phyloP scores from a whole-genome alignment of 1,284 basidiomycete genomes.

The Sphaerobolus stellatus region DNA sequence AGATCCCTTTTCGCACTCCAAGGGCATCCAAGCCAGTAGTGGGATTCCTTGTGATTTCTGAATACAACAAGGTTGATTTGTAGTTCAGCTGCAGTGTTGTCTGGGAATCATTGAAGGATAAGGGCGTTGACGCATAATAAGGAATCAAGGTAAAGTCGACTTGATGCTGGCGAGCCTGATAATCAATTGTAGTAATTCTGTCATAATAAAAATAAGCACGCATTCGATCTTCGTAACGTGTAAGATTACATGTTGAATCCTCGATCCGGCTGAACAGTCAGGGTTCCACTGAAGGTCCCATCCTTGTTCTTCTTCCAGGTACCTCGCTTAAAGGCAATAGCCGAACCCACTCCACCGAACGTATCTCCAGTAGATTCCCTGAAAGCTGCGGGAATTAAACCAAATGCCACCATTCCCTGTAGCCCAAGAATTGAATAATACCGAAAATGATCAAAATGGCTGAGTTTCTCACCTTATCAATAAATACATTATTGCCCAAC shows the following conservation, averaged over 20 bases:
- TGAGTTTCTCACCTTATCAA: background rate
- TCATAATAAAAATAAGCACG: background rate
- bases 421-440: background rate
- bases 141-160: slow-evolving; percentile 60
- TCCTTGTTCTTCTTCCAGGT: slow-evolving; percentile 31
- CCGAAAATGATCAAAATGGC: background rate
- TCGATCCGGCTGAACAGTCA: slow-evolving; percentile 54
- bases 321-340: slow-evolving; percentile 38
- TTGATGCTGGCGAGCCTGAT: slow-evolving; percentile 55
- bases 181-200: slow-evolving; percentile 56
- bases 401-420: slow-evolving; percentile 43
- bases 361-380: slow-evolving; percentile 43
- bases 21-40: slow-evolving; percentile 65
- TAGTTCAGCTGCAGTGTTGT: slow-evolving; percentile 57
- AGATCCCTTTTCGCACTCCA: slow-evolving; percentile 41
- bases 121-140: slow-evolving; percentile 47
- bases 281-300: slow-evolving; percentile 43
- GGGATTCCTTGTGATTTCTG: slow-evolving; percentile 47
- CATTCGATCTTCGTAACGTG: background rate
- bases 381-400: slow-evolving; percentile 40
- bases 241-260: slow-evolving; percentile 45
- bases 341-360: slow-evolving; percentile 43
- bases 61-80: slow-evolving; percentile 51
- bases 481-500: background rate
- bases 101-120: slow-evolving; percentile 51